Base-by-base conservation (phyloP, 2,329 filamentous ascomycete genomes). In the Neonectria faginata region DNA sequence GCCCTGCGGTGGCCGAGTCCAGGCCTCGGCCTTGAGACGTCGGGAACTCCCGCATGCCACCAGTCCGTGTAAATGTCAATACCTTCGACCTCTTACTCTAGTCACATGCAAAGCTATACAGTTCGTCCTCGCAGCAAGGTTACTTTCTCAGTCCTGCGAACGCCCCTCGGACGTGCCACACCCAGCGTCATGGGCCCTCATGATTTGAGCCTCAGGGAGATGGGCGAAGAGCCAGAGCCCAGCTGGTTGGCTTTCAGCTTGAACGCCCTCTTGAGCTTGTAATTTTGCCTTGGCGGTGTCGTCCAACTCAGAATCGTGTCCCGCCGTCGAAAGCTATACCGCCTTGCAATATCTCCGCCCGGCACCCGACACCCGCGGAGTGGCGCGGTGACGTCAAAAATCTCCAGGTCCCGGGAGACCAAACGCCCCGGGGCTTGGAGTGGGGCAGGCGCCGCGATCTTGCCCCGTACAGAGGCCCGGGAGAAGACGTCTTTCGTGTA, bases 351-450 rank as follows among this genome's bases (percentile, higher is more conserved):
- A 8, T 9, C 8, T 20, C 70, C 0, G 0, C 39, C 70, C 39
- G 91, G 88, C 3, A 96, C 81, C 82, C 91, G 96, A 0, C 14
- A 39, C 0, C 39, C 25, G 25, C 25, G 5, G 5, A 25, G 25
- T 4, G 25, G 25, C 25, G 25, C 89, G 1, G 92, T 91, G 52
- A 97, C 89, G 73, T 97, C 93, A 25, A 25, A 25, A 66, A 97
- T 92, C 75, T 96, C 91, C 67, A 92, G 89, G 75, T 96, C 92
- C 48, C 86, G 83, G 25, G 97, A 82, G 74, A n/a, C 96, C 92
- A 75, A 93, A 96, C n/a, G 39, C 39, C 39, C 39, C n/a, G 39
- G 39, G 0, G 92, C 88, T 72, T 96, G 89, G 20, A 92, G 88
- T 1, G 92, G 92, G 3, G 92, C 92, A 58, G 96, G 85, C 0